phyloP scores from a whole-genome alignment of 257 asterid genomes.

The Salvia splendens region DNA sequence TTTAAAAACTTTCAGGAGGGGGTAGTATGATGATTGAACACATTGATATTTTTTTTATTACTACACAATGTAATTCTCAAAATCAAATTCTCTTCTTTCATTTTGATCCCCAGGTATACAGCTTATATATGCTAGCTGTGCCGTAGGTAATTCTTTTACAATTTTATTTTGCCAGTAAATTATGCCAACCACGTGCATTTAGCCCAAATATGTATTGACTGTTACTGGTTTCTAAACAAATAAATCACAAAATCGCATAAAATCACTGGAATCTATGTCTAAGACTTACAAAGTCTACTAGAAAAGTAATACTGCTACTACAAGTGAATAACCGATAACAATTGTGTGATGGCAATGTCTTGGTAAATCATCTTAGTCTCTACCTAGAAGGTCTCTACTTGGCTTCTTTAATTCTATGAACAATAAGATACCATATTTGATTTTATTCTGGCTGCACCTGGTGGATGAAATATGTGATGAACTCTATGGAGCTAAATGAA shows the following conservation, averaged over 20 bases:
- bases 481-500: neutral
- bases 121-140: neutral
- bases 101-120: constrained; percentile 7
- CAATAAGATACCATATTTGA: neutral
- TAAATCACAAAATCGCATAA: neutral
- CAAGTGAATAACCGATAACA: neutral
- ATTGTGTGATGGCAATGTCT: neutral
- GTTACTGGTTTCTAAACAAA: neutral
- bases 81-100: neutral
- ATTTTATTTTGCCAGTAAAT: neutral
- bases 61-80: neutral
- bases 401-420: neutral
- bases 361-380: constrained; percentile 7
- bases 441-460: neutral
- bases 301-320: neutral
- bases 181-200: constrained; percentile 3
- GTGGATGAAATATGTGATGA: neutral
- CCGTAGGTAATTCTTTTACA: constrained; percentile 16
- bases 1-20: constrained; percentile 10
- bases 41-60: neutral
- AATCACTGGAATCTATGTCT: neutral
- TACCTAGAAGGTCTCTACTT: neutral
- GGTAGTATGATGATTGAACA: neutral
- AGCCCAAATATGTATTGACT: neutral
- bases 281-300: neutral